These are phyloP conservation scores for Picea abies DNA, from an alignment of 83 land plant genomes.

Conservation along the genomic window DNA sequence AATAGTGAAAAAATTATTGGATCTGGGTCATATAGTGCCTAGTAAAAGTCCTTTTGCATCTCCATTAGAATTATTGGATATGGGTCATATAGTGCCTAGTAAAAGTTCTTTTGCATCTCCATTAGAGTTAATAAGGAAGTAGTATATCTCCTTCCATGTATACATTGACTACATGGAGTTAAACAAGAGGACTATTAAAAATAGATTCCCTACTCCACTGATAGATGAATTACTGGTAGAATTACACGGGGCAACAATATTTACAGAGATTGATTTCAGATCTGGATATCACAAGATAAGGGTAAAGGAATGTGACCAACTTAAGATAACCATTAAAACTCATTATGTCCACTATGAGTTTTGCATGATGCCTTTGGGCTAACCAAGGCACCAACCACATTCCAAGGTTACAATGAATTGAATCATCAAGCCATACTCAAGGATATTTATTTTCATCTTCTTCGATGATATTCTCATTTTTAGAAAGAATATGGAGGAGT, in stretches of 20 bases:
- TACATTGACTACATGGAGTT: slow-evolving; percentile 21
- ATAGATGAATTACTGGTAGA: slow-evolving; percentile 25
- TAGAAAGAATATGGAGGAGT: slow-evolving; percentile 11
- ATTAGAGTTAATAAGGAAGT: not conserved
- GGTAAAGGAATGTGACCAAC: not conserved
- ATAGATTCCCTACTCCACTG: slow-evolving; percentile 16
- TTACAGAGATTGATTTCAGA: slow-evolving; percentile 18
- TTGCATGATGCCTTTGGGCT: slow-evolving; percentile 18
- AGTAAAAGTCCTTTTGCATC: not conserved
- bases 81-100: not conserved
- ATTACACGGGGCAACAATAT: slow-evolving; percentile 6
- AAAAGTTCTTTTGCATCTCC: not conserved
- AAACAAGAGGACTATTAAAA: slow-evolving; percentile 11
- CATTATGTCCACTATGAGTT: slow-evolving; percentile 20
- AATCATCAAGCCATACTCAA: not conserved
- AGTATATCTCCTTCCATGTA: not conserved
- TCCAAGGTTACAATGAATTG: slow-evolving; percentile 19
- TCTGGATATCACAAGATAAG: slow-evolving; percentile 18
- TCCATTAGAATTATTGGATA: not conserved
- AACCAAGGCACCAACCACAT: slow-evolving; percentile 20
- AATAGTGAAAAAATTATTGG: not conserved
- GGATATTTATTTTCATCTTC: slow-evolving; percentile 15
- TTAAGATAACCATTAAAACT: slow-evolving; percentile 15
- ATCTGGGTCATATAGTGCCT: not conserved
- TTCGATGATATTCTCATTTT: slow-evolving; percentile 20